Conservation (phyloP, 202 grass and related monocot species). For the Bolboschoenoplectus hybrid region DNA sequence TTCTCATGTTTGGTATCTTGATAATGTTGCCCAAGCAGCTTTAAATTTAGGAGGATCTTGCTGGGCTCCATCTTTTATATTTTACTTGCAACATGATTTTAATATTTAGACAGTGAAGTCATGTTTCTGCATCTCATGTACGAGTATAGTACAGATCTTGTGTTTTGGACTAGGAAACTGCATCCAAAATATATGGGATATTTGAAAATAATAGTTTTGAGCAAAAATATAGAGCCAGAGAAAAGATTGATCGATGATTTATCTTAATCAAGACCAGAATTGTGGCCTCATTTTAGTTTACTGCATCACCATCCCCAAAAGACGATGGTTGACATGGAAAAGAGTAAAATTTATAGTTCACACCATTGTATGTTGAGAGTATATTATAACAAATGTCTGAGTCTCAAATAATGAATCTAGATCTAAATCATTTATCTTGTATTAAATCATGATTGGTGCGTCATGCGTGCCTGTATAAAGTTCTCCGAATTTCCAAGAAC, state of each 20-base stretch:
- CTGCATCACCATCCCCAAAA: not conserved
- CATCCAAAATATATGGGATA: not conserved
- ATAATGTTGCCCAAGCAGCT: slow-evolving; percentile 20
- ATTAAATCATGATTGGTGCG: not conserved
- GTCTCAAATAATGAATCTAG: not conserved
- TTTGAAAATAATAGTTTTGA: not conserved
- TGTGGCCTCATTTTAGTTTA: not conserved
- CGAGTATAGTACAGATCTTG: not conserved
- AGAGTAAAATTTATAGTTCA: not conserved
- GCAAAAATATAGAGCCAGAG: not conserved
- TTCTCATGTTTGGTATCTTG: slow-evolving; percentile 31
- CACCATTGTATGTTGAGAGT: not conserved
- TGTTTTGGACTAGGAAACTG: not conserved
- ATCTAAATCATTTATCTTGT: not conserved
- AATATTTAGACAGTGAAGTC: not conserved
- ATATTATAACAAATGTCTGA: not conserved
- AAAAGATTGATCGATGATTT: not conserved
- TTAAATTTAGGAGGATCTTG: slow-evolving; percentile 27
- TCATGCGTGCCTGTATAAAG: not conserved
- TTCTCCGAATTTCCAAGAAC: not conserved
- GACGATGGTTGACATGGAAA: not conserved
- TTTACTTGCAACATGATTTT: not conserved
- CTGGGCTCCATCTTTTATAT: not conserved
- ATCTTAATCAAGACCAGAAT: not conserved
- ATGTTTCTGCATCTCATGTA: not conserved